Base-by-base conservation (phyloP, 2,329 filamentous ascomycete genomes). In the Escovopsis sp. region DNA sequence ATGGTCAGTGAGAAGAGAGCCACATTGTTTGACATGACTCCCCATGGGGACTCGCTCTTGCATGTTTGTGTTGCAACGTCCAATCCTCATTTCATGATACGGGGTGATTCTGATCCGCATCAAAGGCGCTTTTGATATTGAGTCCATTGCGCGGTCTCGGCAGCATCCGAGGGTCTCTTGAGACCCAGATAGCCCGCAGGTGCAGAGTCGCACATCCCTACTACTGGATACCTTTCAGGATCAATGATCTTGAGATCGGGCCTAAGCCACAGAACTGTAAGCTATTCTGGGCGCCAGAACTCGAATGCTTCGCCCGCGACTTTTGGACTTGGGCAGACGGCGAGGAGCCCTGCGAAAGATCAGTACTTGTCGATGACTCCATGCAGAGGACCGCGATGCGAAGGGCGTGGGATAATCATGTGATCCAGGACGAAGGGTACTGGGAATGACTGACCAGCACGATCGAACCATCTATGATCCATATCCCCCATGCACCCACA, bases 281-380 rank as follows among this genome's bases (percentile, higher is more conserved):
- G 2, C n/a, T 54, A 1, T 3, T 27, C 18, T 53, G 51, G 51
- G 46, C 17, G 0, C 39, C 42, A 0, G 51, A 53, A 30, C 50
- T 44, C 32, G 51, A 53, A 16, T 43, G 29, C 12, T 45, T 49
- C 42, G 50, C 51, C 0, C 30, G 16, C 2, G 31, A 54, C 12
- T 53, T 54, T 8, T 53, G 51, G 51, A 27, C 3, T 11, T 15
- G 37, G 30, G 7, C 50, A 2, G 46, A 49, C 9, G 35, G 29
- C 2, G 33, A 41, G 4, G 12, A 13, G 2, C 2, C 8, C n/a
- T n/a, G n/a, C n/a, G n/a, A n/a, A n/a, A n/a, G n/a, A n/a, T n/a
- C n/a, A n/a, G n/a, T n/a, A n/a, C n/a, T n/a, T n/a, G n/a, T n/a
- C n/a, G n/a, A n/a, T n/a, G n/a, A n/a, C n/a, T n/a, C n/a, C n/a